Base-by-base conservation (phyloP, 345 rosid genomes). In the Trapa incisa region DNA sequence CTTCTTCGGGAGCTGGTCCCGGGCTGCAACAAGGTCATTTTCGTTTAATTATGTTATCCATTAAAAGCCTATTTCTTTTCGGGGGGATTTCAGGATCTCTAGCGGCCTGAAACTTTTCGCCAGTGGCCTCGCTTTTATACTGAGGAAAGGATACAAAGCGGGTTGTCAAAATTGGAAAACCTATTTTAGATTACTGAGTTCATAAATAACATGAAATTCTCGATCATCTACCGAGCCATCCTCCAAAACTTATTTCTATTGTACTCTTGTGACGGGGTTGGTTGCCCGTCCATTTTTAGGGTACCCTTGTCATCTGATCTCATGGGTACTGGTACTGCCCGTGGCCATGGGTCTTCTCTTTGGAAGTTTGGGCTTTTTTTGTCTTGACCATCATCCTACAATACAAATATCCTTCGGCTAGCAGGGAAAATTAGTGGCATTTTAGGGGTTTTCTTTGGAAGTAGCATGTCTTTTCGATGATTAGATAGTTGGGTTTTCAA, bases 21-120 rank as follows among this genome's bases (percentile, higher is more conserved):
- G 1, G 89, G 89, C 13, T 85, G 89, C 81, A 81, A 67, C 43
- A 85, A 95, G 99, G 99, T 89, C 65, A 53, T 41, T 80, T 74
- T 38, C 71, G 2, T 47, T 62, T 43, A 22, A n/a, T 73, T 68
- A 37, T 61, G 66, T 42, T 67, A 22, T 22, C 29, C 29, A 22
- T 37, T 41, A 2, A 68, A 72, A 75, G 58, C 77, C 54, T 71
- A 62, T 65, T 64, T 79, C 75, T 86, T 77, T 74, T 79, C 77
- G 82, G 82, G 76, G 82, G 82, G 76, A 41, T 80, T 72, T 52
- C n/a, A 72, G 68, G 43, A 81, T 70, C 64, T 1, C 7, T 41
- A 73, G 87, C 81, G 85, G 67, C 64, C 65, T 65, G 81, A 76
- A 80, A 73, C 80, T 81, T 82, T 84, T 74, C 42, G 10, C 57